A percentile compares a stretch with the other conserved stretches of the same genome.
Evolutionary conservation across 495 filamentous ascomycete species (phyloP).

Genomic region (Corynascus novoguineensis): DNA sequence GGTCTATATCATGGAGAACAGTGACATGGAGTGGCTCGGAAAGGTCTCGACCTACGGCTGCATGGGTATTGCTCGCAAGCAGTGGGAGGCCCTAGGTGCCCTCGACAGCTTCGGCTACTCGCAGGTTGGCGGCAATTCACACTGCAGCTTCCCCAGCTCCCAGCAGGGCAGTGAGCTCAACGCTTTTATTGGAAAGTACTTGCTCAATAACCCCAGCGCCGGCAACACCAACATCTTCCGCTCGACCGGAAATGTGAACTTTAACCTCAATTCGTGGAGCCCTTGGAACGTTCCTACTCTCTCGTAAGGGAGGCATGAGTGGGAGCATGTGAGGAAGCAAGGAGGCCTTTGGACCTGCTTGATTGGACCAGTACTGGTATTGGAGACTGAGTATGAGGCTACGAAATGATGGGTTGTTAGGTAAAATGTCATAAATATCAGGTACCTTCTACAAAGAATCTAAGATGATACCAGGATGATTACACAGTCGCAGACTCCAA

Average conservation of each 20-base stretch:
- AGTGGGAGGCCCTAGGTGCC: slow-evolving; percentile 48
- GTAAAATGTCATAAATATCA: too few relatives aligned
- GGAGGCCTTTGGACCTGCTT: too few relatives aligned
- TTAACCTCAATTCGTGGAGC: slow-evolving; percentile 23
- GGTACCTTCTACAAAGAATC: too few relatives aligned
- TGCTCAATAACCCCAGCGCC: slow-evolving; percentile 32
- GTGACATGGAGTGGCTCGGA: slow-evolving; percentile 51
- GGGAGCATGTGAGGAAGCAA: background rate
- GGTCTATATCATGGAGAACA: slow-evolving; percentile 47
- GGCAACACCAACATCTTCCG: slow-evolving; percentile 22
- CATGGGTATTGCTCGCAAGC: slow-evolving; percentile 47
- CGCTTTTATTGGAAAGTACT: slow-evolving; percentile 50
- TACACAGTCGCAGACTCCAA: too few relatives aligned
- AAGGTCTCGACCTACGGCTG: slow-evolving; percentile 47
- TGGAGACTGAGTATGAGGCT: too few relatives aligned
- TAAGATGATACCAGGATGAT: too few relatives aligned
- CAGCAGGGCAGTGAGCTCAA: slow-evolving; percentile 44
- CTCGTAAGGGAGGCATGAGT: background rate
- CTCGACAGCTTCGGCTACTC: slow-evolving; percentile 48
- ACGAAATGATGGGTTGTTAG: too few relatives aligned
- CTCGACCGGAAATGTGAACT: slow-evolving; percentile 18
- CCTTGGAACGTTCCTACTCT: slow-evolving; percentile 26
- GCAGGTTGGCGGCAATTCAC: slow-evolving; percentile 46
- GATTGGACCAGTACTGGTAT: too few relatives aligned
- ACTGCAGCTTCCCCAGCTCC: slow-evolving; percentile 49